Base-by-base conservation (phyloP, 768 basidiomycete genomes). In the Lactarius deliciosus region DNA sequence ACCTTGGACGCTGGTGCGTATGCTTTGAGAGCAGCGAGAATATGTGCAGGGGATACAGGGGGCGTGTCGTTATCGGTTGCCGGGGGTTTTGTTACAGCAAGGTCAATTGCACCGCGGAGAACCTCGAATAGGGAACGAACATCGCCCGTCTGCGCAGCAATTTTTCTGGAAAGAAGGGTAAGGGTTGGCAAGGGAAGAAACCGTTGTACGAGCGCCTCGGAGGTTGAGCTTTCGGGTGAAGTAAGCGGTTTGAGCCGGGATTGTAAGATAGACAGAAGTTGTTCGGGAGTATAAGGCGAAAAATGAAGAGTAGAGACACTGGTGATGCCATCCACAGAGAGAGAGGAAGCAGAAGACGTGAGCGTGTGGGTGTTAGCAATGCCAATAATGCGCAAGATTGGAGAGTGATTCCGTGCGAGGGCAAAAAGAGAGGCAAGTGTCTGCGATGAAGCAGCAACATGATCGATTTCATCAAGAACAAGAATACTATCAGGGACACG, bases 311-410 rank as follows among this genome's bases (percentile, higher is more conserved):
- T 93, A 30, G 79, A 76, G 28, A 89, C 83, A 20, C 73, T 70
- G 3, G 58, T 68, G 15, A 73, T 53, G 11, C 76, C 71, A 13
- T 72, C 68, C 11, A 76, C 71, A 13, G 80, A 66, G 72, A 80
- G 66, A 0, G 80, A 79, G 10, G 77, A 73, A 16, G 72, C 71
- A 0, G 86, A 81, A 3, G 86, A 82, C 1, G 89, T 87, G 30
- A 96, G 84, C 6, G 92, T 93, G 72, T 94, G 93, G 2, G 90
- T 92, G 72, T 96, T 96, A 47, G 93, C 92, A 73, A 96, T 94
- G 43, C 90, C 92, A 71, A 95, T 87, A 47, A 94, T 71, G 57
- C 91, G 86, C 64, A 94, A 75, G 43, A 77, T 78, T 11, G 82
- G 75, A 1, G 83, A 74, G 60, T 85, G 77, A 5, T 81, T 75